phyloP scores from a whole-genome alignment of 371 early-diverging fungal species.

The Mucor lusitanicus region DNA sequence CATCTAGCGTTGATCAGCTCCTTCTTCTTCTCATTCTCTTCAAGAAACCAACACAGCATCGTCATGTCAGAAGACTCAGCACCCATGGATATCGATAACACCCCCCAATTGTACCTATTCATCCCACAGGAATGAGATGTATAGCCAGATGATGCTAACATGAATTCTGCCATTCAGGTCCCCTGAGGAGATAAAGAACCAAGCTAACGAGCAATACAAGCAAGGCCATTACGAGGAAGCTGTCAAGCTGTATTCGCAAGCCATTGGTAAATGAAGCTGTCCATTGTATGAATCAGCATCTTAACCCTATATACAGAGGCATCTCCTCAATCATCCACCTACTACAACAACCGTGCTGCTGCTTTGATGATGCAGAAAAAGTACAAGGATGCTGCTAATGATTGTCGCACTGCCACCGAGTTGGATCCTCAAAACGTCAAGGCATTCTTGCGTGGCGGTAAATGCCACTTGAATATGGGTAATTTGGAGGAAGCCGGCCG shows the following conservation, averaged over 20 bases:
- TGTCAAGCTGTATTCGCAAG: conserved; percentile 58
- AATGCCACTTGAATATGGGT: conserved; percentile 72
- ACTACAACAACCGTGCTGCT: conserved; percentile 83
- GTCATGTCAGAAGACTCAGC: conserved; percentile 17
- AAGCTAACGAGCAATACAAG: conserved; percentile 64
- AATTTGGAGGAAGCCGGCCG: conserved; percentile 57
- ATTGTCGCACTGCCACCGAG: conserved; percentile 67
- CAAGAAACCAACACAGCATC: not conserved
- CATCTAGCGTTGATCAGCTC: not conserved
- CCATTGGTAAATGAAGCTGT: conserved; percentile 51
- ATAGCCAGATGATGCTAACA: too few species aligned
- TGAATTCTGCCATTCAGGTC: conserved; percentile 8
- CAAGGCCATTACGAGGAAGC: conserved; percentile 62
- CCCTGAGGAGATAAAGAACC: conserved; percentile 63
- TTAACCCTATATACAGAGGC: conserved; percentile 37
- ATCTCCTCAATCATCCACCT: conserved; percentile 65
- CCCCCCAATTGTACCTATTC: conserved; percentile 21
- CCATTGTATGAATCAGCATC: not conserved
- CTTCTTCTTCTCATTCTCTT: not conserved
- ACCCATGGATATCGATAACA: conserved; percentile 26
- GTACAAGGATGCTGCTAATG: conserved; percentile 66
- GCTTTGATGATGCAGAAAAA: conserved; percentile 74
- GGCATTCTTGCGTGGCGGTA: conserved; percentile 71
- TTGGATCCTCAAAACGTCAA: conserved; percentile 71
- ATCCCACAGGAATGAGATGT: not conserved